Evolutionary conservation across 306 rosid genomes (phyloP).

Genomic region (Hippophae tibetana): DNA sequence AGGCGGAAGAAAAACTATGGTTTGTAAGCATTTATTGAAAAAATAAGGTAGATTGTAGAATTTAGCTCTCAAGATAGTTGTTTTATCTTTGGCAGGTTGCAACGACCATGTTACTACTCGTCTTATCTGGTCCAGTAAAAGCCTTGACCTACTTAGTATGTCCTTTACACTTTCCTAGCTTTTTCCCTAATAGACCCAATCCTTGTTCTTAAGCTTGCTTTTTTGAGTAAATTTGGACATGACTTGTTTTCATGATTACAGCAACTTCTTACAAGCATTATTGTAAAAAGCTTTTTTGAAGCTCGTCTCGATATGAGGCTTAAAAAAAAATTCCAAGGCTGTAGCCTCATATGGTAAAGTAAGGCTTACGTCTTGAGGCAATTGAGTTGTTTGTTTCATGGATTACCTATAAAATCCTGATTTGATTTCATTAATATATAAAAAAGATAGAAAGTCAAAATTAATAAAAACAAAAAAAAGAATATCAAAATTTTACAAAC

Average conservation of each 20-base stretch:
- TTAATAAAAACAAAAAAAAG: too few species aligned
- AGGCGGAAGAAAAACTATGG: constrained; percentile 97
- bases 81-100: constrained; percentile 55
- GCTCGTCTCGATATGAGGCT: too few species aligned
- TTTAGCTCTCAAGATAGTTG: constrained; percentile 9
- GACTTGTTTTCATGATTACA: constrained; percentile 6
- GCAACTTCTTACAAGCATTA: neutral
- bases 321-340: too few species aligned
- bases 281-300: too few species aligned
- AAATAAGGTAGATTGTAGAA: neutral
- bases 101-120: constrained; percentile 69
- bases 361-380: too few species aligned
- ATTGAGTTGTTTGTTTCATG: too few species aligned
- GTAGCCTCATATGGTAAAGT: too few species aligned
- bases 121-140: constrained; percentile 89
- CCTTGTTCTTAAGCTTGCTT: constrained; percentile 11
- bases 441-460: too few species aligned
- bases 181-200: constrained; percentile 4
- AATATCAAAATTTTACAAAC: too few species aligned
- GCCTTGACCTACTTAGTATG: constrained; percentile 85
- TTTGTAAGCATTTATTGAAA: constrained; percentile 17
- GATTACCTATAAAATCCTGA: too few species aligned
- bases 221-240: neutral
- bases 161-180: constrained; percentile 13
- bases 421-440: too few species aligned